phyloP scores from a whole-genome alignment of 495 filamentous ascomycete species.

The Bryoglossum gracile region DNA sequence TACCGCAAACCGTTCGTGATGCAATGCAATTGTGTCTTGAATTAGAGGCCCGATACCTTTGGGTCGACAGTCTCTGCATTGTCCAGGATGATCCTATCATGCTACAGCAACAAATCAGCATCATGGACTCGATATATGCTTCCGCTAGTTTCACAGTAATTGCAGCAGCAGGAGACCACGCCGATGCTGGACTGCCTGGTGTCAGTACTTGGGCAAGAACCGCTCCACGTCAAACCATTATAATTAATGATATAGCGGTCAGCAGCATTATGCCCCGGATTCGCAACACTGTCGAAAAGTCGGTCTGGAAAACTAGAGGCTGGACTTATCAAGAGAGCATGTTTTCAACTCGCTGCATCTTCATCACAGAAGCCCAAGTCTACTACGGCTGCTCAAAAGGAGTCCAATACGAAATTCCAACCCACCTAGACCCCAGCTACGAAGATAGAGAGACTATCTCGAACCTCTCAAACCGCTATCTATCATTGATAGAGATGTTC shows the following conservation, averaged over 20 bases:
- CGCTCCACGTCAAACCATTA: background rate
- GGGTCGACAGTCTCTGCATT: background rate
- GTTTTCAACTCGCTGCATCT: constrained; percentile 12
- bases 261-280: background rate
- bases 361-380: constrained; percentile 15
- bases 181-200: background rate
- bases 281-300: constrained; percentile 1
- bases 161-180: background rate
- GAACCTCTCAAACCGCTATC: too few species aligned
- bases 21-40: too few species aligned
- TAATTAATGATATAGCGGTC: background rate
- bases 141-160: background rate
- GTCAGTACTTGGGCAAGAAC: background rate
- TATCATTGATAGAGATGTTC: too few species aligned
- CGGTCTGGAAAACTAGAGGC: constrained; percentile 23
- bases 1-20: background rate
- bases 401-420: too few species aligned
- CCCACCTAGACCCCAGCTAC: too few species aligned
- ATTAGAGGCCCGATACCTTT: background rate
- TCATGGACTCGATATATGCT: background rate
- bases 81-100: background rate
- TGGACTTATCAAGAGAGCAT: constrained; percentile 25
- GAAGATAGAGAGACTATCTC: too few species aligned
- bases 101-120: background rate
- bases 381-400: constrained; percentile 9